Evolutionary conservation across 805 yeast species (phyloP).

Genomic region (Teunomyces tritomae): DNA sequence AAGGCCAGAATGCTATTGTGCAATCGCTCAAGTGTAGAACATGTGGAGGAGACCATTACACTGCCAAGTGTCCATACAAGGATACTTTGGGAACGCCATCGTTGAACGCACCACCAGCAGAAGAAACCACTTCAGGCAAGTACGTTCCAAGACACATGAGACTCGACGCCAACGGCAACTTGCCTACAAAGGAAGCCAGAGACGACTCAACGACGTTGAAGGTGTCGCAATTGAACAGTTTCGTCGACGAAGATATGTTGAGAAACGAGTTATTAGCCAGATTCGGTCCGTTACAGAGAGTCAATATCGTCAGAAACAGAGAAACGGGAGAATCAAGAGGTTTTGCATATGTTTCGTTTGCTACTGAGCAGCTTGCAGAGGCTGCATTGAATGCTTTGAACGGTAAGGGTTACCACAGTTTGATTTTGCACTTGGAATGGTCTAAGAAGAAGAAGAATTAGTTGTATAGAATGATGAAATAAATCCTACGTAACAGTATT

Average conservation of each 20-base stretch:
- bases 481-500: conserved; percentile 1
- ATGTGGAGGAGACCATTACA: conserved; percentile 93
- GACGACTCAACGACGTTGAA: conserved; percentile 87
- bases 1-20: conserved; percentile 34
- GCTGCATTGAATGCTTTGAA: conserved; percentile 71
- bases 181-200: conserved; percentile 46
- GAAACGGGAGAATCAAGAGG: conserved; percentile 95
- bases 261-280: conserved; percentile 66
- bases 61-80: conserved; percentile 93
- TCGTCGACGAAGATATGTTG: conserved; percentile 78
- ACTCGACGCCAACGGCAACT: conserved; percentile 40
- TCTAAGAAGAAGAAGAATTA: conserved; percentile 40
- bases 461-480: no score
- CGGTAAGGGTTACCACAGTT: conserved; percentile 89
- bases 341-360: conserved; percentile 87
- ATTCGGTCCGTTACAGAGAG: conserved; percentile 70
- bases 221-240: conserved; percentile 85
- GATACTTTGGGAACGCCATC: conserved; percentile 68
- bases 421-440: conserved; percentile 61
- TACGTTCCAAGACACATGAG: conserved; percentile 48
- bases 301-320: conserved; percentile 82
- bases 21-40: conserved; percentile 71
- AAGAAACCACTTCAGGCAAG: conserved; percentile 28
- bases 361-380: conserved; percentile 66
- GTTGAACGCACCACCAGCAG: conserved; percentile 42